phyloP scores from a whole-genome alignment of 1,139 yeast species.

The Geotrichum phurueaensis region DNA sequence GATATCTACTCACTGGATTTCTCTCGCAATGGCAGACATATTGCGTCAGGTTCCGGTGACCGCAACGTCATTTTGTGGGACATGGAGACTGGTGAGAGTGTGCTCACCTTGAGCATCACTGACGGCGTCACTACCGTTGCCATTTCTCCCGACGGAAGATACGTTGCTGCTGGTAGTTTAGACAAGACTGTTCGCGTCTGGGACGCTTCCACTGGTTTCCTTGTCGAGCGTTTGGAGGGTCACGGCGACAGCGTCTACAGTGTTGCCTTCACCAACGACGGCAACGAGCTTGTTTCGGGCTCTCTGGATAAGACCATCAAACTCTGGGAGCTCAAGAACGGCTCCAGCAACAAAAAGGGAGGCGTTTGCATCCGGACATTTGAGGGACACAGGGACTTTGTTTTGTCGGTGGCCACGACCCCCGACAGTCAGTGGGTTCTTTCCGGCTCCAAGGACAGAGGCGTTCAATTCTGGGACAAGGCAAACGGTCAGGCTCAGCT shows the following conservation, averaged over 20 bases:
- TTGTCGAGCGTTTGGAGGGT: conserved; percentile 93
- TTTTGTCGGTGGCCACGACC: conserved; percentile 86
- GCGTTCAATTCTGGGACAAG: conserved; percentile 96
- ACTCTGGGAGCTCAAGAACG: conserved; percentile 58
- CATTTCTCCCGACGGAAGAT: conserved; percentile 69
- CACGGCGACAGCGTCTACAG: conserved; percentile 95
- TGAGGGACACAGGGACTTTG: conserved; percentile 94
- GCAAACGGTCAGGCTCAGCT: conserved; percentile 84
- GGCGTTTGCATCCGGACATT: conserved; percentile 80
- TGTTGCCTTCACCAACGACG: conserved; percentile 90
- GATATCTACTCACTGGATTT: conserved; percentile 93
- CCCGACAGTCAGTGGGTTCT: conserved; percentile 88
- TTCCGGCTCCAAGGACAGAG: conserved; percentile 95
- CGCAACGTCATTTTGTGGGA: conserved; percentile 96
- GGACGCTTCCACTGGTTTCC: conserved; percentile 86
- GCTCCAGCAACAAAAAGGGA: conserved; percentile 31
- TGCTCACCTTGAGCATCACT: conserved; percentile 53
- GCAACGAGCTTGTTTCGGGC: conserved; percentile 88
- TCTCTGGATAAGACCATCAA: conserved; percentile 94
- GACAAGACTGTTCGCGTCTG: conserved; percentile 95
- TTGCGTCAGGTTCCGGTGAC: conserved; percentile 91
- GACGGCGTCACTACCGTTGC: conserved; percentile 69
- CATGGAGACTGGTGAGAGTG: conserved; percentile 8
- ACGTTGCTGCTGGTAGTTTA: conserved; percentile 92
- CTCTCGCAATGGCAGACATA: conserved; percentile 83